phyloP scores from a whole-genome alignment of 257 asterid genomes.

The Ilex aquifolium region DNA sequence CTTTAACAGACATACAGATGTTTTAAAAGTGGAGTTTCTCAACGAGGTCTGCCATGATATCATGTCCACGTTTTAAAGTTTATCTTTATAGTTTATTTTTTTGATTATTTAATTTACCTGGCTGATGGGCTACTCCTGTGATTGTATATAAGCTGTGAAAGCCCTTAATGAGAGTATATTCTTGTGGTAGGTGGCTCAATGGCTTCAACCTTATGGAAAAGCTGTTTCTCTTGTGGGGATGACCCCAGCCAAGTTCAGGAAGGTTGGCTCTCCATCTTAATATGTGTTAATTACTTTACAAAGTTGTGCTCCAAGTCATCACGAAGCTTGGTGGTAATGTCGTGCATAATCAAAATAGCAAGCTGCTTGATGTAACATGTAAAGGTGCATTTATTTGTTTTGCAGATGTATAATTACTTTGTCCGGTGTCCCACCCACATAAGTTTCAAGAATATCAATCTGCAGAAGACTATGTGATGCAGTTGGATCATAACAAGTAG shows the following conservation, averaged over 20 bases:
- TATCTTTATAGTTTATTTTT: too few relatives aligned
- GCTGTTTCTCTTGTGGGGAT: conserved; percentile 86
- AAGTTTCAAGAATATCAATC: too few relatives aligned
- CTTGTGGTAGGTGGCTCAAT: conserved; percentile 58
- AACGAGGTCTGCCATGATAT: too few relatives aligned
- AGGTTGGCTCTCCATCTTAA: conserved; percentile 44
- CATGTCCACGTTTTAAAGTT: too few relatives aligned
- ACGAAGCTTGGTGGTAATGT: not conserved
- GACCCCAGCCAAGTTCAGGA: conserved; percentile 79
- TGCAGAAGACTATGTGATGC: too few relatives aligned
- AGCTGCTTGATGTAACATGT: not conserved
- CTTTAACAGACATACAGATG: not conserved
- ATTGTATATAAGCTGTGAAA: conserved; percentile 2
- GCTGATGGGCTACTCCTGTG: too few relatives aligned
- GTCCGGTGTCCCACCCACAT: too few relatives aligned
- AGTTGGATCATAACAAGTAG: too few relatives aligned
- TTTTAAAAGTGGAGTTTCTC: too few relatives aligned
- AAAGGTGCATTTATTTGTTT: not conserved
- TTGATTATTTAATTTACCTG: too few relatives aligned
- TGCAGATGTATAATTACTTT: not conserved
- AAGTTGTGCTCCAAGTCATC: not conserved
- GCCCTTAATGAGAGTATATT: conserved; percentile 9
- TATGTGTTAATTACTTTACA: conserved; percentile 10
- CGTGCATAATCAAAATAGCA: not conserved
- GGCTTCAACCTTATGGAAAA: conserved; percentile 45